phyloP scores from a whole-genome alignment of 169 alveolate genomes.

The Plasmodium sp. region DNA sequence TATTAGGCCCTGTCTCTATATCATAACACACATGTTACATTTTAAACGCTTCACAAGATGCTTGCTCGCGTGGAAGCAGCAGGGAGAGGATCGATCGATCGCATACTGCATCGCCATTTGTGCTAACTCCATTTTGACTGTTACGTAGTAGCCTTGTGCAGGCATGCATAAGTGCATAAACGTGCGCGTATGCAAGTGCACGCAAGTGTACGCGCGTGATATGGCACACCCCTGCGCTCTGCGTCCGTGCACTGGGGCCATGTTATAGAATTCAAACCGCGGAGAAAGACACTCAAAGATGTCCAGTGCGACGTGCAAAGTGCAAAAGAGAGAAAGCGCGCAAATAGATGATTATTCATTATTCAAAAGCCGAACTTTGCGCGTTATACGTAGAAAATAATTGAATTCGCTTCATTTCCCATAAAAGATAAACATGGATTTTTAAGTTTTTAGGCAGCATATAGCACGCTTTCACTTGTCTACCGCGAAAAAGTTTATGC shows the following conservation, averaged over 20 bases:
- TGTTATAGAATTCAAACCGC: not conserved
- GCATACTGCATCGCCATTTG: not conserved
- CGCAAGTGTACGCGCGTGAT: not conserved
- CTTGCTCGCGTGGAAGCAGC: not conserved
- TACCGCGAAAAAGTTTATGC: conserved; percentile 14
- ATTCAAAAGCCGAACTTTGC: not conserved
- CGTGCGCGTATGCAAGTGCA: not conserved
- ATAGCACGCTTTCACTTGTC: conserved; percentile 7
- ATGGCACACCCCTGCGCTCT: not conserved
- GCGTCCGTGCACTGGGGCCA: not conserved
- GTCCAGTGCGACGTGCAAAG: not conserved
- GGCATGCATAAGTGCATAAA: not conserved
- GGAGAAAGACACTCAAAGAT: not conserved
- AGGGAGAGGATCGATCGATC: not conserved
- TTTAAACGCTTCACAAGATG: not conserved
- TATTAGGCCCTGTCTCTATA: not conserved
- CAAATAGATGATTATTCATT: not conserved
- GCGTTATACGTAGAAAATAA: not conserved
- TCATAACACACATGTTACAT: not conserved
- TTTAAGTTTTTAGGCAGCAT: not conserved
- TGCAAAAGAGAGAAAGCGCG: not conserved
- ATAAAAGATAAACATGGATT: not conserved
- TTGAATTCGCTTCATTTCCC: not conserved
- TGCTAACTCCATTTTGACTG: not conserved
- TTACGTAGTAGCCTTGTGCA: not conserved